Base-by-base conservation (phyloP, 2,329 filamentous ascomycete genomes). In the Onygenales sp. region DNA sequence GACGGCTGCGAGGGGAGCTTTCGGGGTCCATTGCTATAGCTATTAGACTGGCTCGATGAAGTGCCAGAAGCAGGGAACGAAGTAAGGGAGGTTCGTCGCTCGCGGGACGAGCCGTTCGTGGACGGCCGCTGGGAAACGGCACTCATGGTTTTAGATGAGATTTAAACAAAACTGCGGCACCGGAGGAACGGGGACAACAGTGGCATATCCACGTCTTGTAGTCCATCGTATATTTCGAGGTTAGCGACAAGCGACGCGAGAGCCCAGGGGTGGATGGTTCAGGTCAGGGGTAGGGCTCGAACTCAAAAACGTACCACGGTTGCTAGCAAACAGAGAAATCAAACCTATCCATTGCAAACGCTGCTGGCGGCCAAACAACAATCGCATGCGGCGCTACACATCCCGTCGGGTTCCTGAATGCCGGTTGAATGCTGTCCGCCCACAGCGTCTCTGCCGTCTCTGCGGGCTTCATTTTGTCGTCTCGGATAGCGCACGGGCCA, bases 1-100 rank as follows among this genome's bases (percentile, higher is more conserved):
- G 56, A 87, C 65, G 42, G 81, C 78, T 61, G 84, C 77, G 70
- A 86, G 74, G 63, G 86, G 75, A 56, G 79, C 57, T 70, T 74
- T 34, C 80, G 80, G 27, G 75, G 70, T 34, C 75, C 79, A 58
- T 77, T 81, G 40, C 68, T 27, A 27, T 27, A 27, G 21, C 21
- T 69, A 50, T 78, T 67, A 10, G 68, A 63, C 44, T 61, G 56
- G 57, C 65, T 65, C 36, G 65, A 63, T 32, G 70, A 62, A 42
- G 63, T 56, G 50, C 59, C 55, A 9, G 78, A 74, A 34, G 82
- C 77, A 14, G 74, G 71, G 62, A 85, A 82, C 42, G 83, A 85
- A 31, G 82, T 80, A 47, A 86, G 71, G n/a, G 84, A 86, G 42
- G 79, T 76, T 62, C 77, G 72, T 54, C 74, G 62, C 60, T 67